Percentiles rank a stretch among this genome's conserved stretches.
Evolutionary conservation across 31 red algal genomes (phyloP).

Genomic region (Bonnemaisonia californica): DNA sequence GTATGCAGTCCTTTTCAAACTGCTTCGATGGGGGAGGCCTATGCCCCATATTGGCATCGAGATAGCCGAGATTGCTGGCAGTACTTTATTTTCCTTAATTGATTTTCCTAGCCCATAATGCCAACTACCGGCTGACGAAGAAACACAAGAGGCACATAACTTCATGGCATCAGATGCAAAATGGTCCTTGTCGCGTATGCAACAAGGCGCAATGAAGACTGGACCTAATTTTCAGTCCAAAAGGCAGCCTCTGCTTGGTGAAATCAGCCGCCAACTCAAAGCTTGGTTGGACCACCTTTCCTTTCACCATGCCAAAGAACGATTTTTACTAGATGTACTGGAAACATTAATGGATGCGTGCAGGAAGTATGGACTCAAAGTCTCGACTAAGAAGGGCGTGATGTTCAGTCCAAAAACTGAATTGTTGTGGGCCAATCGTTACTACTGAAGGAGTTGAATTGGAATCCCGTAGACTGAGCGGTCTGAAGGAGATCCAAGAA

Average conservation of each 20-base stretch:
- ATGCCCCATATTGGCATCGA: neutral
- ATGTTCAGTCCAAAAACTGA: neutral
- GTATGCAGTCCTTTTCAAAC: conserved; percentile 3
- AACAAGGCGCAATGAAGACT: neutral
- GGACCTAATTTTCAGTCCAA: conserved; percentile 1
- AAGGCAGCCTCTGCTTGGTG: neutral
- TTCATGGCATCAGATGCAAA: neutral
- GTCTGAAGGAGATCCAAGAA: neutral
- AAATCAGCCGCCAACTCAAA: neutral
- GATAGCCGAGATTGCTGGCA: neutral
- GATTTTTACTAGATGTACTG: neutral
- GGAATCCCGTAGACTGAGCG: neutral
- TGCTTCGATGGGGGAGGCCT: conserved; percentile 2
- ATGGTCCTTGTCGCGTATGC: neutral
- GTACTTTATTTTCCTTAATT: neutral
- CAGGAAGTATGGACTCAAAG: neutral
- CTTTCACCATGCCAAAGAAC: neutral
- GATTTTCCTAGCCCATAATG: neutral
- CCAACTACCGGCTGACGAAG: neutral
- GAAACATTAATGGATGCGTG: neutral
- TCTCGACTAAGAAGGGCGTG: neutral
- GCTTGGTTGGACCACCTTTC: neutral
- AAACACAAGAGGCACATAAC: neutral
- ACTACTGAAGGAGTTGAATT: neutral
- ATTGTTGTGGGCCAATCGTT: neutral